Evolutionary conservation across 2,329 filamentous ascomycete genomes (phyloP).

Genomic region (Cercospora beticola): DNA sequence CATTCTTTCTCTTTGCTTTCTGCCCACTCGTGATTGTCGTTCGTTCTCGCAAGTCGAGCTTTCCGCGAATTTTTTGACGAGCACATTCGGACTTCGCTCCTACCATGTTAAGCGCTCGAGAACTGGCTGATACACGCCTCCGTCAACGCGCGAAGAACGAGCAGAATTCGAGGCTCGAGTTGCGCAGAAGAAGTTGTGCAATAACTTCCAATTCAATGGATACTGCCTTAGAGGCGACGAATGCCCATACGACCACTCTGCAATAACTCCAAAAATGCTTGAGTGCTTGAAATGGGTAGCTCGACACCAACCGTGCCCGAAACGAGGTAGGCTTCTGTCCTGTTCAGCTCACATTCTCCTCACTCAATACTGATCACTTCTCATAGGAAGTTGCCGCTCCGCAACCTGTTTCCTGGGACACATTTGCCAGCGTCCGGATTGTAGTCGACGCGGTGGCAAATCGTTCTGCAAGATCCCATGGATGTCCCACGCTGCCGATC

Average conservation of each 20-base stretch:
- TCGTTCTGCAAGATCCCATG: conserved; percentile 29
- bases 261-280: conserved; percentile 42
- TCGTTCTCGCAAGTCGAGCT: not conserved
- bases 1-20: not conserved
- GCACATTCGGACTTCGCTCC: not conserved
- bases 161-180: conserved; percentile 43
- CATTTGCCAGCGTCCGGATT: conserved; percentile 42
- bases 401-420: conserved; percentile 51
- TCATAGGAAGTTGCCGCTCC: conserved; percentile 40
- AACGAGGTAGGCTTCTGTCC: conserved; percentile 30
- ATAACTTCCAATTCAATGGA: conserved; percentile 47
- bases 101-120: conserved; percentile 24
- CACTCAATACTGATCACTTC: not conserved
- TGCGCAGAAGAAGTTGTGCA: conserved; percentile 49
- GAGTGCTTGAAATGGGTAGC: conserved; percentile 49
- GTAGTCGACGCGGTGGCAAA: conserved; percentile 31
- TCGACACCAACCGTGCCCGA: conserved; percentile 45
- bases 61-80: not conserved
- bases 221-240: conserved; percentile 34
- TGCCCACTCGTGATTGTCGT: not conserved
- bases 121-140: conserved; percentile 37
- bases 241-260: conserved; percentile 51
- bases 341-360: not conserved
- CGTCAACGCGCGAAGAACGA: conserved; percentile 42
- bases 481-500: conserved; percentile 19